Evolutionary conservation across 1,284 basidiomycete genomes (phyloP).

Genomic region (Ceratobasidium sp.): DNA sequence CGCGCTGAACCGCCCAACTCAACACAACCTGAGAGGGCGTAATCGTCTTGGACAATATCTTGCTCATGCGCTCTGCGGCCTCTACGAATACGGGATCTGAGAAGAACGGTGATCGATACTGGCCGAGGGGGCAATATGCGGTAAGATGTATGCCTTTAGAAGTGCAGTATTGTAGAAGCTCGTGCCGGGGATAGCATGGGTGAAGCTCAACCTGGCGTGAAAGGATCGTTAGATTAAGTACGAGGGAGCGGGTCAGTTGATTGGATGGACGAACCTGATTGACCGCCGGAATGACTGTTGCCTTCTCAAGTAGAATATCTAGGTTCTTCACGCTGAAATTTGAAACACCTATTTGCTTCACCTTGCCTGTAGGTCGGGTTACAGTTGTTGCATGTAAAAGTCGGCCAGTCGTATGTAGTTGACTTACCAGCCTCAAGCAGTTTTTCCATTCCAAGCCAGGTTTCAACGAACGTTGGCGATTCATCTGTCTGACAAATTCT

Average conservation of each 20-base stretch:
- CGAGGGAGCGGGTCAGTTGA: background rate
- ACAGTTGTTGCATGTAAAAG: slow-evolving; percentile 1
- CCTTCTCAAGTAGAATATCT: slow-evolving; percentile 51
- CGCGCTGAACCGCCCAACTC: slow-evolving; percentile 67
- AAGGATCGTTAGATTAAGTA: background rate
- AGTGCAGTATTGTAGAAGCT: slow-evolving; percentile 70
- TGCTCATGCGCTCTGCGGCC: slow-evolving; percentile 60
- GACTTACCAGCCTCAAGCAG: slow-evolving; percentile 55
- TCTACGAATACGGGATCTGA: slow-evolving; percentile 61
- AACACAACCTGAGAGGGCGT: slow-evolving; percentile 68
- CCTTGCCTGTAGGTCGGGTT: slow-evolving; percentile 51
- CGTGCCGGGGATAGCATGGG: slow-evolving; percentile 69
- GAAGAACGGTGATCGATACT: slow-evolving; percentile 60
- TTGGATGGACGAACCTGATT: slow-evolving; percentile 54
- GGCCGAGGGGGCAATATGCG: slow-evolving; percentile 78
- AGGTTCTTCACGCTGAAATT: slow-evolving; percentile 49
- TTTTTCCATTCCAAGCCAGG: slow-evolving; percentile 65
- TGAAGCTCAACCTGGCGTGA: slow-evolving; percentile 66
- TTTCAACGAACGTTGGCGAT: slow-evolving; percentile 59
- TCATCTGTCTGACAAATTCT: slow-evolving; percentile 52
- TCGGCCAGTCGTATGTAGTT: background rate
- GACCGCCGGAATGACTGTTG: slow-evolving; percentile 56
- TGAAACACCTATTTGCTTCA: slow-evolving; percentile 57
- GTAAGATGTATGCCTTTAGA: slow-evolving; percentile 73
- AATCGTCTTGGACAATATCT: slow-evolving; percentile 59